Evolutionary conservation across 2,329 filamentous ascomycete genomes (phyloP), one percentile per base, ranked within the genome.

Genomic region (Arachnopeziza araneosa): DNA sequence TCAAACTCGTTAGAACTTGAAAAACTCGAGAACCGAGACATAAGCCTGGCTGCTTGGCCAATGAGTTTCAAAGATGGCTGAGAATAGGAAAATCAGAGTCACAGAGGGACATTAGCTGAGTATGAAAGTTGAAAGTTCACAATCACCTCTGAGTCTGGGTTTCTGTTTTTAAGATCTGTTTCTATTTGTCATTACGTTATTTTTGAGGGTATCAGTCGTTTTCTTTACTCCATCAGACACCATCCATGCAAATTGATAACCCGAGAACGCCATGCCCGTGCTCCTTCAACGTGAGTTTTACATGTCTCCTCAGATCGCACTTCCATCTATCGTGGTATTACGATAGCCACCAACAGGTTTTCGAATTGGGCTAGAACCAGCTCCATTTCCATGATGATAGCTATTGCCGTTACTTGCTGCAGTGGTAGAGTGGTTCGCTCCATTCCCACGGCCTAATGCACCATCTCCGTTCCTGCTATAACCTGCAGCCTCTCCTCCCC

Each of bases 401-500:
- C 36, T 12, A 44, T 14, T 44, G 12, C 36, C 36, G 17, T 44
- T 44, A 12, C 36, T 44, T 44, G 6, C 36, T 19, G 17, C 12
- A 44, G 36, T 12, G 2, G 36, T 12, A 44, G 36, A 44, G 12
- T 44, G 36, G 36, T 44, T 44, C 6, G 36, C 36, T 44, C 36
- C 36, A 44, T 44, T 44, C 4, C 36, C 36, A 12, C 17, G 36
- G 17, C 36, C 36, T 4, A 44, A 44, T 14, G 17, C 36, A 17
- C 6, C 36, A 44, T 12, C 36, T 44, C 17, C 36, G 2, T 44
- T 44, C 5, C 12, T 12, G 17, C 36, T 12, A 44, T 44, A 44
- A 44, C 36, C 36, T 10, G 14, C 24, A 22, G 9, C 26, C 17
- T 52, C 56, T 19, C 23, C 23, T n/a, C 84, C 85, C 85, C 85